Evolutionary conservation across 2,329 filamentous ascomycete genomes (phyloP).

Genomic region (Sclerotinia subarctica): DNA sequence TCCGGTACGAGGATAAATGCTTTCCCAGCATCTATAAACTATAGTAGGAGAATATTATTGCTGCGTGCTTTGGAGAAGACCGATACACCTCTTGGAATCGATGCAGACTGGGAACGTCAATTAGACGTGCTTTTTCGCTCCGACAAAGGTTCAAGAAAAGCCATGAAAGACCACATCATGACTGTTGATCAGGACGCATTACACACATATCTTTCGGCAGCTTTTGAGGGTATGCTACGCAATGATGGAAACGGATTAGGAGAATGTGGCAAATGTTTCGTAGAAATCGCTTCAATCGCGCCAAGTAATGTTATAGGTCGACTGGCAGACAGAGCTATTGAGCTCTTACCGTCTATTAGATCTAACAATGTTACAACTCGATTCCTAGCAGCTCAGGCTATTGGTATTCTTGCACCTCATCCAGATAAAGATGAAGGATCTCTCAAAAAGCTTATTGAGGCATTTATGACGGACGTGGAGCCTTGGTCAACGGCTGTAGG

Average conservation of each 20-base stretch:
- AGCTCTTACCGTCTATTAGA: constrained; percentile 58
- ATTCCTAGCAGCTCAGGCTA: constrained; percentile 62
- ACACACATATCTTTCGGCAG: constrained; percentile 49
- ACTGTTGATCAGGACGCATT: constrained; percentile 43
- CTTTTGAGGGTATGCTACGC: constrained; percentile 55
- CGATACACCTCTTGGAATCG: constrained; percentile 45
- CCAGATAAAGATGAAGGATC: constrained; percentile 44
- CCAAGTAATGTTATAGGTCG: constrained; percentile 51
- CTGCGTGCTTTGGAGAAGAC: constrained; percentile 47
- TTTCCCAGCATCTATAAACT: constrained; percentile 67
- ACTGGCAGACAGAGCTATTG: constrained; percentile 48
- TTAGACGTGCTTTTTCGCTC: constrained; percentile 70
- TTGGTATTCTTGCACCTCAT: constrained; percentile 76
- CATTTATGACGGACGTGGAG: constrained; percentile 47
- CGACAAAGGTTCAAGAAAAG: constrained; percentile 61
- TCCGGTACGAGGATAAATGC: constrained; percentile 49
- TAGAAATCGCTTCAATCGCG: constrained; percentile 50
- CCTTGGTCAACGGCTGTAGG: constrained; percentile 56
- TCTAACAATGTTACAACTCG: constrained; percentile 72
- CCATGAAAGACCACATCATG: constrained; percentile 54
- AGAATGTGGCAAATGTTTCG: constrained; percentile 51
- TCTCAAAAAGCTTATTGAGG: constrained; percentile 44
- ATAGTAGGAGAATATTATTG: constrained; percentile 61
- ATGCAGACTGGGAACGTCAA: constrained; percentile 81
- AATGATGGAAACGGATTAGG: constrained; percentile 43